These are phyloP conservation scores for Tetrahymena borealis DNA, from an alignment of 73 alveolate species.

Conservation along the genomic window DNA sequence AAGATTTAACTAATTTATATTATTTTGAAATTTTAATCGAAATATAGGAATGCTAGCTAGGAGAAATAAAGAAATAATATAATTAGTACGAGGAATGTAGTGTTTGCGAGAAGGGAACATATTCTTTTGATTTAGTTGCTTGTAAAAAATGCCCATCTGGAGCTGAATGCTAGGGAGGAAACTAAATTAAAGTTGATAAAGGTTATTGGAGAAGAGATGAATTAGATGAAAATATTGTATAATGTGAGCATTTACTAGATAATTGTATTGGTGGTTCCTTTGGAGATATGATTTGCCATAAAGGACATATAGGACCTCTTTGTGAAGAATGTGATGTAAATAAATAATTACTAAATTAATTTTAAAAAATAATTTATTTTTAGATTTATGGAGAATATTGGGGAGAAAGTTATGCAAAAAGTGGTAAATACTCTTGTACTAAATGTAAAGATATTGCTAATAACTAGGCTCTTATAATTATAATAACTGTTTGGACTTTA, in stretches of 20 bases:
- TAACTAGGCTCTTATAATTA: not conserved
- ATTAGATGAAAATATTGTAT: constrained; percentile 23
- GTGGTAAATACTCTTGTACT: not conserved
- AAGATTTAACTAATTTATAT: not conserved
- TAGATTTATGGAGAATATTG: not conserved
- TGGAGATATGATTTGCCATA: not conserved
- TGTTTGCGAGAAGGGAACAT: constrained; percentile 12
- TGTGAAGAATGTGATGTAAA: not conserved
- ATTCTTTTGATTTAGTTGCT: not conserved
- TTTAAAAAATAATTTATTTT: no score
- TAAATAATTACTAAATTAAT: no score
- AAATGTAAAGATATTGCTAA: not conserved
- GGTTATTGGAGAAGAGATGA: constrained; percentile 53
- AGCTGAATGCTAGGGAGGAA: constrained; percentile 41
- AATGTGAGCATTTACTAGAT: not conserved
- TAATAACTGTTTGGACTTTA: not conserved
- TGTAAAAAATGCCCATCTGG: constrained; percentile 23
- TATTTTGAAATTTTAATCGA: not conserved
- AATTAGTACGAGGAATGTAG: not conserved
- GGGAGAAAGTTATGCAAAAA: not conserved
- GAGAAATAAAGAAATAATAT: not conserved
- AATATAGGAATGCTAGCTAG: not conserved
- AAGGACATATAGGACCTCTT: not conserved
- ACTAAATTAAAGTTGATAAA: not conserved
- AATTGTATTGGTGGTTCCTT: not conserved